Base-by-base conservation (phyloP, 2,329 filamentous ascomycete genomes). In the Talaromyces sp. region DNA sequence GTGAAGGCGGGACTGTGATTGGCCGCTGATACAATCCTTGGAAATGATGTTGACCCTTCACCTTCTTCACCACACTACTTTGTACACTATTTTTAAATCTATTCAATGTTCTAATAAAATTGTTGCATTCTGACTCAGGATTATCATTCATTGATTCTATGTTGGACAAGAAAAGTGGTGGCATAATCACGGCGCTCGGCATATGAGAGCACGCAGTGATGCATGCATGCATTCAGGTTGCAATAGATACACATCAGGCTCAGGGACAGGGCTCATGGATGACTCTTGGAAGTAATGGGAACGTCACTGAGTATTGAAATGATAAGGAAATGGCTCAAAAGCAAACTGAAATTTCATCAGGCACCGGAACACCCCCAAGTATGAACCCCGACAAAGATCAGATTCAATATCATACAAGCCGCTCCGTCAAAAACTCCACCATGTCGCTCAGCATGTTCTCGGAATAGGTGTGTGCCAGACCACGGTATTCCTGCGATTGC, bases 361-460 rank as follows among this genome's bases (percentile, higher is more conserved):
- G 27, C 51, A 54, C 53, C 53, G 31, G 31, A 25, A 56, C 31
- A 22, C 31, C 53, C 27, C 53, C 3, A 38, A 25, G 11, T 4
- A 13, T 36, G 19, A 36, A 56, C 11, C 31, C 27, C 15, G 34
- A 19, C 34, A 40, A 59, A 31, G 22, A 43, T 27, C n/a, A 27
- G 45, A 29, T n/a, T 45, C 38, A n/a, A 31, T 59, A 45, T 43
- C 56, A 59, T 59, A 59, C 56, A 59, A 59, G 34, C 56, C 38
- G 56, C 15, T 64, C 53, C 62, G 49, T 45, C 36, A 58, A 51
- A 51, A 64, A 64, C 19, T 40, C 19, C 53, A 59, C 43, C 27
- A 64, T 29, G 38, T 64, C 62, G 43, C 54, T 58, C 29, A 64
- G 40, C 5, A 58, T 47, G 43, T 47, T 36, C 27, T 64, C 62